Conservation (phyloP, 306 rosid genomes). For the Cucurbita argyrosperma region DNA sequence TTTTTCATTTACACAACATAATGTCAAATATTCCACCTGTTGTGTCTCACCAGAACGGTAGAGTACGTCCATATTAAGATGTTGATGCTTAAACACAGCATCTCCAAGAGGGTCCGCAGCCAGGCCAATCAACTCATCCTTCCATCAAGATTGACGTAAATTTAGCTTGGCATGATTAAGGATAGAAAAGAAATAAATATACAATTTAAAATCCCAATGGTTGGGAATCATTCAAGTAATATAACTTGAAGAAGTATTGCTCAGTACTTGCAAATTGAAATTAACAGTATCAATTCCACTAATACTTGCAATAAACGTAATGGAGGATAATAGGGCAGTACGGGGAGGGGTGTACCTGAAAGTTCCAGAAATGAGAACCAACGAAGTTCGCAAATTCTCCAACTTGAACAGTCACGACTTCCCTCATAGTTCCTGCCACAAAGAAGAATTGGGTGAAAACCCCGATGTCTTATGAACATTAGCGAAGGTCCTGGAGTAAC, state of each 20-base stretch:
- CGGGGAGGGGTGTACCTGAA: conserved; percentile 39
- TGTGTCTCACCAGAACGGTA: conserved; percentile 79
- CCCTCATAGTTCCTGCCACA: conserved; percentile 41
- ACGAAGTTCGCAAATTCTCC: conserved; percentile 73
- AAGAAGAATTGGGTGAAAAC: background rate
- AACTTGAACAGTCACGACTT: conserved; percentile 68
- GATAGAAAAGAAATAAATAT: background rate
- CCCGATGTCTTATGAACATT: background rate
- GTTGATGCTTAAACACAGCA: conserved; percentile 49
- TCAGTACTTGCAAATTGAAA: background rate
- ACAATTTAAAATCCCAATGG: background rate
- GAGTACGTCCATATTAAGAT: conserved; percentile 70
- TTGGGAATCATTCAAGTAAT: background rate
- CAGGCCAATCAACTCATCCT: conserved; percentile 81
- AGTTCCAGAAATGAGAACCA: conserved; percentile 96
- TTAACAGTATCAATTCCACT: background rate
- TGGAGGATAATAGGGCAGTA: background rate
- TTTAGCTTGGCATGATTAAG: background rate
- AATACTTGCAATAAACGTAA: background rate
- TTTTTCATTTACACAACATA: background rate
- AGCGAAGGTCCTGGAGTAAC: background rate
- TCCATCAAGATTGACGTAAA: background rate
- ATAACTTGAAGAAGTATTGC: background rate
- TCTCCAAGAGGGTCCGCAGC: conserved; percentile 49
- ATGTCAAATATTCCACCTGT: conserved; percentile 32